A percentile compares a stretch with the other conserved stretches of the same genome.
Conservation (phyloP, 345 rosid genomes). For the Citrus inodora region DNA sequence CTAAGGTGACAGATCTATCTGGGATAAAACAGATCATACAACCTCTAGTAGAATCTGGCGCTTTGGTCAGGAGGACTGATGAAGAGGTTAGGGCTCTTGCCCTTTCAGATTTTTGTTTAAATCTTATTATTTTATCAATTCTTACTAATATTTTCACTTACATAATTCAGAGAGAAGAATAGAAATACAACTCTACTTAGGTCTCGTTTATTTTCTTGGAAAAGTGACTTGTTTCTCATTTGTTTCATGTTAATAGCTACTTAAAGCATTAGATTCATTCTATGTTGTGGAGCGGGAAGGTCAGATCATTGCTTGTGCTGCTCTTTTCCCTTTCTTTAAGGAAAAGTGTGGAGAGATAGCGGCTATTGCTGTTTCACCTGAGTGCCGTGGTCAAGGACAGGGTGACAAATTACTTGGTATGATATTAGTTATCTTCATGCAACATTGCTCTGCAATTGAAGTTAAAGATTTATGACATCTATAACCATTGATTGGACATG, state of each 20-base stretch:
- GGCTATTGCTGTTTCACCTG: constrained; percentile 86
- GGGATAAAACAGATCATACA: constrained; percentile 72
- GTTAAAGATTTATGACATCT: background rate
- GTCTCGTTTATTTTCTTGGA: background rate
- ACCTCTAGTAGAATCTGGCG: constrained; percentile 75
- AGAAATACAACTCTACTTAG: background rate
- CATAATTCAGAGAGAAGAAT: background rate
- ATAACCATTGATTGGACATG: background rate
- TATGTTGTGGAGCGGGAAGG: constrained; percentile 90
- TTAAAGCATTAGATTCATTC: constrained; percentile 57
- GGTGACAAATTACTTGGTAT: constrained; percentile 95
- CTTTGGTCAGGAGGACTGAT: constrained; percentile 62
- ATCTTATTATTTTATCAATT: background rate
- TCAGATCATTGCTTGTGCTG: constrained; percentile 90
- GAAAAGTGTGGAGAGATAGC: constrained; percentile 94
- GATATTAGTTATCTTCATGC: background rate
- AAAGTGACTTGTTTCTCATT: constrained; percentile 5
- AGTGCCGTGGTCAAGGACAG: constrained; percentile 94
- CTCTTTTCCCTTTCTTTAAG: constrained; percentile 75
- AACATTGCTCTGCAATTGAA: background rate
- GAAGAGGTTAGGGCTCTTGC: constrained; percentile 54
- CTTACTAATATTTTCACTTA: background rate
- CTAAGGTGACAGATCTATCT: constrained; percentile 57
- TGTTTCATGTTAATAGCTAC: constrained; percentile 44
- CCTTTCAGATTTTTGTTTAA: constrained; percentile 5